A percentile compares a stretch with the other conserved stretches of the same genome.
Conservation (phyloP, 768 basidiomycete genomes). For the Leccinum uliginosum region DNA sequence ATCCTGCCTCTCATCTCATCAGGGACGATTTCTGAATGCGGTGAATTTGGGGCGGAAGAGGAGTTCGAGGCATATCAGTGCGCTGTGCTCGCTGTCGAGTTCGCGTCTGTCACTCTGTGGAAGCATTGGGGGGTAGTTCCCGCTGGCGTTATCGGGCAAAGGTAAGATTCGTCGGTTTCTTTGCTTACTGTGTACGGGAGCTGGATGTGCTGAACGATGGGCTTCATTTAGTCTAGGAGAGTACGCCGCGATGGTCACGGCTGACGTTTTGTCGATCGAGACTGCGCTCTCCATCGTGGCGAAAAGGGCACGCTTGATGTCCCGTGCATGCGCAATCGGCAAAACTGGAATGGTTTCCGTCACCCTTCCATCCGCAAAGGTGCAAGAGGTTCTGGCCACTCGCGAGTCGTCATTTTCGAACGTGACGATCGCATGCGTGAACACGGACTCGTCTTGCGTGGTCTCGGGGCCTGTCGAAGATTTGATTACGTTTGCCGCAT, state of each 20-base stretch:
- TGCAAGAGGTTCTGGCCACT: slow-evolving; percentile 34
- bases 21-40: slow-evolving; percentile 12
- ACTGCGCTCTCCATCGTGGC: slow-evolving; percentile 58
- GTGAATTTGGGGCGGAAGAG: slow-evolving; percentile 25
- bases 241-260: slow-evolving; percentile 65
- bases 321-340: slow-evolving; percentile 39
- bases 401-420: slow-evolving; percentile 30
- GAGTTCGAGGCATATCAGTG: slow-evolving; percentile 47
- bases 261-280: slow-evolving; percentile 52
- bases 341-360: slow-evolving; percentile 63
- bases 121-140: slow-evolving; percentile 64
- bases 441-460: slow-evolving; percentile 53
- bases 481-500: slow-evolving; percentile 38
- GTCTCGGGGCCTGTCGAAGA: slow-evolving; percentile 51
- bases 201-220: not conserved
- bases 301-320: slow-evolving; percentile 53
- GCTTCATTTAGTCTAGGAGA: slow-evolving; percentile 60
- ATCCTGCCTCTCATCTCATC: slow-evolving; percentile 42
- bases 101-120: slow-evolving; percentile 61
- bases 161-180: slow-evolving; percentile 39
- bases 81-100: slow-evolving; percentile 59
- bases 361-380: slow-evolving; percentile 31
- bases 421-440: slow-evolving; percentile 56
- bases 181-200: not conserved
- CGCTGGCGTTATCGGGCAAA: slow-evolving; percentile 64